Conservation (phyloP, 2,329 filamentous ascomycete genomes). For the Byssochlamys sp. region DNA sequence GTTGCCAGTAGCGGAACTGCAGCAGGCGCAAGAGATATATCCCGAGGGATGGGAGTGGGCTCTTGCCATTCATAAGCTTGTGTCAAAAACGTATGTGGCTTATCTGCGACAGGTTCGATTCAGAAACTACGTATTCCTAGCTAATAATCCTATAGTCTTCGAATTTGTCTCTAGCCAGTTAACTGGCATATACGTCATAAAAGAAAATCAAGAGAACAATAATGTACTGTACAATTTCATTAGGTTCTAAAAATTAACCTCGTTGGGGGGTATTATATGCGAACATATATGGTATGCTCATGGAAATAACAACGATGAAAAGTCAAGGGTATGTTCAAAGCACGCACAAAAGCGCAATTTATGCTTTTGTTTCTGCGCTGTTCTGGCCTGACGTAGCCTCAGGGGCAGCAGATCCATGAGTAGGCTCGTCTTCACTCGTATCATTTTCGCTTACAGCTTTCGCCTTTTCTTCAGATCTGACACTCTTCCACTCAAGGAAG, state of each 20-base stretch:
- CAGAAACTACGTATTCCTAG: too few species aligned
- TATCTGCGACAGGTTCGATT: too few species aligned
- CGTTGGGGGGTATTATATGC: background rate
- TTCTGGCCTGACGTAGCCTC: background rate
- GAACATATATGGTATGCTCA: background rate
- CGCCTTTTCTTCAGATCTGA: background rate
- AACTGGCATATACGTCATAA: background rate
- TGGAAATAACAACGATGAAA: background rate
- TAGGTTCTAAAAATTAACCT: background rate
- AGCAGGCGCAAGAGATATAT: too few species aligned
- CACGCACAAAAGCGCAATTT: background rate
- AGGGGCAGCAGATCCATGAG: too few species aligned
- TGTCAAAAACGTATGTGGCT: too few species aligned
- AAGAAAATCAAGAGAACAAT: background rate
- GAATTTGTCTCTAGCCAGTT: too few species aligned
- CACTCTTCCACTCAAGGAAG: conserved; percentile 3
- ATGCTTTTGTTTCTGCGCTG: background rate
- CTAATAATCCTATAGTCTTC: too few species aligned
- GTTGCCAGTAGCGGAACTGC: too few species aligned
- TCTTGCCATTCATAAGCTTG: too few species aligned
- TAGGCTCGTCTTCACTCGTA: background rate
- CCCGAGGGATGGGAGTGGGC: too few species aligned
- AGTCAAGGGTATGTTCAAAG: background rate
- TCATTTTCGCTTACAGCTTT: background rate
- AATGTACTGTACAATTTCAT: background rate